These are phyloP conservation scores for Xylariales sp. DNA, from an alignment of 2,329 filamentous ascomycete genomes.

Conservation along the genomic window DNA sequence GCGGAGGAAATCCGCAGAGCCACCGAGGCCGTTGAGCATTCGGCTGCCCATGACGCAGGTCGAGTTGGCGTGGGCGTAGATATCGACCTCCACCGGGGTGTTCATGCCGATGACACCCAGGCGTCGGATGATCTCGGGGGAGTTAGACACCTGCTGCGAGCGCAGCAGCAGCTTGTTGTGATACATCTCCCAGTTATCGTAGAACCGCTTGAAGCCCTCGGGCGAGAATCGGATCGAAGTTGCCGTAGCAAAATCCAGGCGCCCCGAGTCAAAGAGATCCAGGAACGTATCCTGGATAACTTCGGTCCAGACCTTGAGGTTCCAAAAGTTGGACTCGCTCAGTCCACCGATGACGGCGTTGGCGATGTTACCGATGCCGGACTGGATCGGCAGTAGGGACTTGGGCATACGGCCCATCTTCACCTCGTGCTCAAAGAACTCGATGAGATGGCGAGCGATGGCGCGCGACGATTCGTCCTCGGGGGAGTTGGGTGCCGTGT, in stretches of 20 bases:
- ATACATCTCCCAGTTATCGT: conserved; percentile 78
- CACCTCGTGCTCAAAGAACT: conserved; percentile 82
- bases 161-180: conserved; percentile 78
- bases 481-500: conserved; percentile 67
- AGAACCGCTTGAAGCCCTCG: conserved; percentile 87
- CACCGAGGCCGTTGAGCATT: conserved; percentile 72
- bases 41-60: conserved; percentile 86
- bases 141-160: conserved; percentile 85
- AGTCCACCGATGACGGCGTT: conserved; percentile 87
- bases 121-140: conserved; percentile 83
- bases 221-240: conserved; percentile 89
- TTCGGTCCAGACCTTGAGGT: conserved; percentile 91
- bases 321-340: conserved; percentile 74
- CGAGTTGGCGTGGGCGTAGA: conserved; percentile 89
- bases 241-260: conserved; percentile 84
- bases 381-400: conserved; percentile 77
- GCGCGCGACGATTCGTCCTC: conserved; percentile 68
- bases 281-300: conserved; percentile 91
- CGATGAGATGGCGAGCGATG: conserved; percentile 77
- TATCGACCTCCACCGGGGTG: conserved; percentile 90
- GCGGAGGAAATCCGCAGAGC: conserved; percentile 69
- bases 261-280: conserved; percentile 84
- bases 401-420: conserved; percentile 69
- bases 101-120: conserved; percentile 92
- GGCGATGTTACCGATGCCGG: conserved; percentile 88